Percentiles rank a stretch among this genome's conserved stretches.
Conservation (phyloP, 441 rosid genomes). For the Geranium incanum region DNA sequence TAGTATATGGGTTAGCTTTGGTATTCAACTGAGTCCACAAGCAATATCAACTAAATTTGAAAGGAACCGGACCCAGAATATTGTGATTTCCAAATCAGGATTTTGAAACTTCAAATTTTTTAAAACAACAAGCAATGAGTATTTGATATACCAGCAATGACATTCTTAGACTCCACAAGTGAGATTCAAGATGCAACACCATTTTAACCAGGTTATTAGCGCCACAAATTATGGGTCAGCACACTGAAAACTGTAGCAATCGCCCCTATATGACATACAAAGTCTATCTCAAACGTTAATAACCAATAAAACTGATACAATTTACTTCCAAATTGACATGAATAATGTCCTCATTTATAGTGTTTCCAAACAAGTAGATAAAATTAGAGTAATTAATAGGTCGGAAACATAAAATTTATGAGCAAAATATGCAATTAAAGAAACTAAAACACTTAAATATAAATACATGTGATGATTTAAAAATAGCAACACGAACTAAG, state of each 20-base stretch:
- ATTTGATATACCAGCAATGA: background rate
- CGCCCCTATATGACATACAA: background rate
- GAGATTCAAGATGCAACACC: background rate
- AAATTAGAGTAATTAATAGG: background rate
- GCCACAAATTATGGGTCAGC: background rate
- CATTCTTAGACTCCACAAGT: conserved; percentile 1
- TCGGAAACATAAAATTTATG: background rate
- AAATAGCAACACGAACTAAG: background rate
- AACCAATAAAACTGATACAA: background rate
- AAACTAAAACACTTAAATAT: background rate
- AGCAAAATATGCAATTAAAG: background rate
- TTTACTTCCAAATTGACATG: background rate
- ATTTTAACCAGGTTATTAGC: background rate
- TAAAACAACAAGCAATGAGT: background rate
- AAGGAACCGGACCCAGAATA: background rate
- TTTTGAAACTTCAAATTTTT: background rate
- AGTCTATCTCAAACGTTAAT: background rate
- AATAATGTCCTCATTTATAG: background rate
- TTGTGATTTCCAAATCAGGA: conserved; percentile 4
- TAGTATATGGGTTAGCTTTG: background rate
- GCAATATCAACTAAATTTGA: background rate
- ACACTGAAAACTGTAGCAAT: background rate
- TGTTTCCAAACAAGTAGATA: background rate
- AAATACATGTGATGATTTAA: background rate
- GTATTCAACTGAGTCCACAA: conserved; percentile 1